Evolutionary conservation across 2,329 filamentous ascomycete species (phyloP), one percentile per base, ranked within the genome.

Genomic region (Cladophialophora carrionii): DNA sequence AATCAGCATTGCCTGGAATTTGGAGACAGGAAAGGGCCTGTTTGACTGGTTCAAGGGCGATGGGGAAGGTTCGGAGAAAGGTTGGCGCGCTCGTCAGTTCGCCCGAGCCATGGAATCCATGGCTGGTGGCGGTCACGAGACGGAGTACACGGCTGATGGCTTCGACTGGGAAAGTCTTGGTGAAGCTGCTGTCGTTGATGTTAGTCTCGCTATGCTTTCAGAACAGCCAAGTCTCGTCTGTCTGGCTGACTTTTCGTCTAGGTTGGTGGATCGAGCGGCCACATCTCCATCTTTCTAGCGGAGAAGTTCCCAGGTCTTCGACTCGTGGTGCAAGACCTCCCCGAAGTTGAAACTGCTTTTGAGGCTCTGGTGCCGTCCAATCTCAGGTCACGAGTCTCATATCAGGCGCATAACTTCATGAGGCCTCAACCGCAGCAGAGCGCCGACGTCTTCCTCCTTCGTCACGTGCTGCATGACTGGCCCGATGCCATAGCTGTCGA

Each of bases 61-160:
- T 17, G 65, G 69, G 1, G 71, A 75, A 2, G 57, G 81, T 10
- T 81, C 82, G 1, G 78, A 79, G 67, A 62, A 48, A 29, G 59
- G 59, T 8, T 62, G 51, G 59, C 59, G 59, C 2, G 26, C 51
- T 56, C 59, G 51, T n/a, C 59, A 26, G 3, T 84, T 87, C 76
- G 84, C 82, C 5, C 76, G 77, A 8, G 84, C 83, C 43, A 87
- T 87, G 85, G 75, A 84, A 79, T 58, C 75, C 87, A 57, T 57
- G 54, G 54, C 43, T 8, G 58, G 83, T 82, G 0, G 81, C 79
- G 2, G 84, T 83, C 62, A 83, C 86, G 83, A 85, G 68, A 71
- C 85, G 4, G 74, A 75, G 26, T 79, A 86, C 68, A 77, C 88
- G 9, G 77, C 86, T 1, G 75, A 84, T 43, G 82, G 80, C 51